A percentile compares a stretch with the other conserved stretches of the same genome.
phyloP scores from a whole-genome alignment of 257 asterid genomes.

The Rauvolfia tetraphylla region DNA sequence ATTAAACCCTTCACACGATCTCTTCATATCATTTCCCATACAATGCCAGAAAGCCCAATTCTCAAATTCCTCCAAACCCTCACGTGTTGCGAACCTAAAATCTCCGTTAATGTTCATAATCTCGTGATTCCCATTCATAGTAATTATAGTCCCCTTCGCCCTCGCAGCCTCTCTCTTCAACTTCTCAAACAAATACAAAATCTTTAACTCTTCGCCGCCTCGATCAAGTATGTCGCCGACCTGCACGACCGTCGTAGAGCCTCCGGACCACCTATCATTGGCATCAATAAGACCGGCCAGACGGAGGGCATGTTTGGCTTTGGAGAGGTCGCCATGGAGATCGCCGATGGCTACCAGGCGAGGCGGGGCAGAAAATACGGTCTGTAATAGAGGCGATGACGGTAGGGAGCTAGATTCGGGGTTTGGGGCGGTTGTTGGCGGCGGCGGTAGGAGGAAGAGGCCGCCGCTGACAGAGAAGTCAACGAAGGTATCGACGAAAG shows the following conservation, averaged over 20 bases:
- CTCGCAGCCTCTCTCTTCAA: constrained; percentile 55
- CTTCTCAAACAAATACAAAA: constrained; percentile 66
- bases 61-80: constrained; percentile 67
- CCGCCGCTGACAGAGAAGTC: constrained; percentile 96
- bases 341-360: constrained; percentile 91
- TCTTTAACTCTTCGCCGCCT: constrained; percentile 84
- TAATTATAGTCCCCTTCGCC: constrained; percentile 63
- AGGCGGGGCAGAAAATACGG: constrained; percentile 55
- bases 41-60: constrained; percentile 69
- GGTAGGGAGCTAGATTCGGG: not conserved
- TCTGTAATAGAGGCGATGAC: constrained; percentile 29
- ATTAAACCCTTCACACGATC: constrained; percentile 40
- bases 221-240: constrained; percentile 91
- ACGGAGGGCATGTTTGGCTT: constrained; percentile 65
- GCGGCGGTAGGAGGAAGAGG: constrained; percentile 53
- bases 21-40: constrained; percentile 63
- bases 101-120: constrained; percentile 86
- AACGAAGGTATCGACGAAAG: constrained; percentile 72
- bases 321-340: constrained; percentile 86
- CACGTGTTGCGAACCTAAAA: constrained; percentile 49
- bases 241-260: constrained; percentile 75
- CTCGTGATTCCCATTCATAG: constrained; percentile 95
- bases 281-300: constrained; percentile 66
- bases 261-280: constrained; percentile 76
- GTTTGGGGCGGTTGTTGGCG: constrained; percentile 14